Evolutionary conservation across 2,329 filamentous ascomycete genomes (phyloP).

Genomic region (Sporothrix brunneoviolacea): DNA sequence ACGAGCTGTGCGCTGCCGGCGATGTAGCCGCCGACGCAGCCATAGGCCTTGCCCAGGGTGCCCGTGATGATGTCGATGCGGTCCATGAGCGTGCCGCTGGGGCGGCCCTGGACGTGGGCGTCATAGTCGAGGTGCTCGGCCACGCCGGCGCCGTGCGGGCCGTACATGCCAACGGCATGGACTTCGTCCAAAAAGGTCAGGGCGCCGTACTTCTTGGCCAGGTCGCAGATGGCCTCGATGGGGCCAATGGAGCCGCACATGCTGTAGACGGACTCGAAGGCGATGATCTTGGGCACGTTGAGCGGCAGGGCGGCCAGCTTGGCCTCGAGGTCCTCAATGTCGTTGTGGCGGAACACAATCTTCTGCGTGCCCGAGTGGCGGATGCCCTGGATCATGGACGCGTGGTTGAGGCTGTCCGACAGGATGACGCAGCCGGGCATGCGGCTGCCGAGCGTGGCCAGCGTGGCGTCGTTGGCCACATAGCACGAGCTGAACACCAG

Average conservation of each 20-base stretch:
- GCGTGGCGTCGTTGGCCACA: conserved; percentile 93
- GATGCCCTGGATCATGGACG: conserved; percentile 99
- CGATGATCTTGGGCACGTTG: conserved; percentile 91
- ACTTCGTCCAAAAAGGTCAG: conserved; percentile 98
- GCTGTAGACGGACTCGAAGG: conserved; percentile 97
- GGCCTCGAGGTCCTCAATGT: conserved; percentile 82
- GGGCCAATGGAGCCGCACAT: conserved; percentile 98
- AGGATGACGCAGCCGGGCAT: conserved; percentile 93
- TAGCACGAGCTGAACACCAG: conserved; percentile 97
- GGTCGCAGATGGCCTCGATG: conserved; percentile 90
- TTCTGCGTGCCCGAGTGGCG: conserved; percentile 95
- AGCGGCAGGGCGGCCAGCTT: conserved; percentile 84
- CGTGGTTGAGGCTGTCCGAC: conserved; percentile 96
- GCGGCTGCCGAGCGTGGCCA: conserved; percentile 95
- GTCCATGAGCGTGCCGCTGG: conserved; percentile 83
- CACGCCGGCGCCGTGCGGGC: conserved; percentile 88
- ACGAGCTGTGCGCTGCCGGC: conserved; percentile 81
- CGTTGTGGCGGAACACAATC: conserved; percentile 98
- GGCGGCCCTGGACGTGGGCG: conserved; percentile 66
- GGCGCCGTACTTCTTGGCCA: conserved; percentile 95
- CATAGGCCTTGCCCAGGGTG: conserved; percentile 95
- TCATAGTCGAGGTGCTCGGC: conserved; percentile 96
- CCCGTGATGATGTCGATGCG: conserved; percentile 96
- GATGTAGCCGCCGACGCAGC: conserved; percentile 96
- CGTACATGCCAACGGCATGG: conserved; percentile 98